Evolutionary conservation across 2,329 filamentous ascomycete species (phyloP).

Genomic region (Cladosporium colombiae): DNA sequence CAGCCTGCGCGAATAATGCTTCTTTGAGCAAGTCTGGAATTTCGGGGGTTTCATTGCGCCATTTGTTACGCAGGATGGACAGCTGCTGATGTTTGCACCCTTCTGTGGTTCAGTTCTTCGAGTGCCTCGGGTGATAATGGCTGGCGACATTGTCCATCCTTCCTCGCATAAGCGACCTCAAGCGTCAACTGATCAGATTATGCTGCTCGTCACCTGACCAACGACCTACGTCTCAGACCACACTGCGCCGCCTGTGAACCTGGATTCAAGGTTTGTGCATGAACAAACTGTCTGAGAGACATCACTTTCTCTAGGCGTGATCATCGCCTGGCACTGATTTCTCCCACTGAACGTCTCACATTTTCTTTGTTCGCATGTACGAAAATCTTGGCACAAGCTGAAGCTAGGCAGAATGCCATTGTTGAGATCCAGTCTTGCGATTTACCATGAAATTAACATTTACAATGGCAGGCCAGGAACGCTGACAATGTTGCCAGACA

Average conservation of each 20-base stretch:
- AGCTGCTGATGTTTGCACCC: not conserved
- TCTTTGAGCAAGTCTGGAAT: not conserved
- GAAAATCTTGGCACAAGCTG: too few species aligned
- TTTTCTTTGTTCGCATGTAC: not conserved
- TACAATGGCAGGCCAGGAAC: not conserved
- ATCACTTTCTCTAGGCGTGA: not conserved
- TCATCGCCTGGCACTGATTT: not conserved
- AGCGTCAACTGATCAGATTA: not conserved
- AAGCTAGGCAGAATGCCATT: not conserved
- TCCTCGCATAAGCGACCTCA: not conserved
- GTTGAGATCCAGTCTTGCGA: not conserved
- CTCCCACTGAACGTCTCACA: not conserved
- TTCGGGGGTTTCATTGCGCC: not conserved
- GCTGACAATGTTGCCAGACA: not conserved
- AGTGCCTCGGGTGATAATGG: not conserved
- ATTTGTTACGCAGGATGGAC: not conserved
- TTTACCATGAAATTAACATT: not conserved
- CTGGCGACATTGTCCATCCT: not conserved
- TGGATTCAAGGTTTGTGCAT: not conserved
- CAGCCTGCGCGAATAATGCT: not conserved
- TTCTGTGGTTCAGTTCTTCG: not conserved
- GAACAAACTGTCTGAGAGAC: not conserved
- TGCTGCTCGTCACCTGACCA: not conserved
- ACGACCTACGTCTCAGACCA: not conserved
- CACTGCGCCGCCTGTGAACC: not conserved